Percentiles rank a stretch among this genome's conserved stretches.
Conservation (phyloP, 2,329 filamentous ascomycete species). For the Hawksworthiomyces lignivorus region DNA sequence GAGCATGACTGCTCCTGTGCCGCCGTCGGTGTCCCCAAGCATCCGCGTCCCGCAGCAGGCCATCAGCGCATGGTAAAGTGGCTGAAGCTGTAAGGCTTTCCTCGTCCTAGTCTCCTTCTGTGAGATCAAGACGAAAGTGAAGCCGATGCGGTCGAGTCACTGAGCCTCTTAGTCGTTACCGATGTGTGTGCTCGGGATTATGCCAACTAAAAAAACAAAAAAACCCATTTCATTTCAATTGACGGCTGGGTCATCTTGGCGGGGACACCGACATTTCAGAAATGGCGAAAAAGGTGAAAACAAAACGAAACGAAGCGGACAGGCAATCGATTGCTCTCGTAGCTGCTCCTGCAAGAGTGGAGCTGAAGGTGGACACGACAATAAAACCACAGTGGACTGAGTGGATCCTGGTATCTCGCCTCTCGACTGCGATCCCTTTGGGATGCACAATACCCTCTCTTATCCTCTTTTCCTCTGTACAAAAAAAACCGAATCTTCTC, state of each 20-base stretch:
- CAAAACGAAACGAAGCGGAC: slow-evolving; percentile 13
- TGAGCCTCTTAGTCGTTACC: slow-evolving; percentile 28
- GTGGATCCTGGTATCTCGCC: slow-evolving; percentile 4
- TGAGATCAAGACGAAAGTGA: not conserved
- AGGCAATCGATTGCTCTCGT: slow-evolving; percentile 31
- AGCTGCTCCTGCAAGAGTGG: not conserved
- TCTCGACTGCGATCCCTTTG: slow-evolving; percentile 2
- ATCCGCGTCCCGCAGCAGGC: slow-evolving; percentile 47
- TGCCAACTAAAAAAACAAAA: not conserved
- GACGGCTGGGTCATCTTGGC: slow-evolving; percentile 43
- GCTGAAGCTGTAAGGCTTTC: slow-evolving; percentile 17
- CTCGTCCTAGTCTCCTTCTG: slow-evolving; percentile 21
- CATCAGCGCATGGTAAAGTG: slow-evolving; percentile 46
- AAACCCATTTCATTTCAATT: slow-evolving; percentile 25
- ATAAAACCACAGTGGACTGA: slow-evolving; percentile 2
- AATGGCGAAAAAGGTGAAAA: slow-evolving; percentile 1
- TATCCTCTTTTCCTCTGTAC: slow-evolving; percentile 24
- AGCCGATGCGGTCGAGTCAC: slow-evolving; percentile 18
- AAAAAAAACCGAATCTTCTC: slow-evolving; percentile 16
- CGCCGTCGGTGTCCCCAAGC: slow-evolving; percentile 58
- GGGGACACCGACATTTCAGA: slow-evolving; percentile 30
- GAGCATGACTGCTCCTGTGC: slow-evolving; percentile 72
- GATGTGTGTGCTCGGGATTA: slow-evolving; percentile 13
- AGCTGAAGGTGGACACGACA: slow-evolving; percentile 3
- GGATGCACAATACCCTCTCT: too few relatives aligned